These are phyloP conservation scores for Lasiodiplodia sp. DNA, from an alignment of 2,329 filamentous ascomycete genomes.

Conservation along the genomic window DNA sequence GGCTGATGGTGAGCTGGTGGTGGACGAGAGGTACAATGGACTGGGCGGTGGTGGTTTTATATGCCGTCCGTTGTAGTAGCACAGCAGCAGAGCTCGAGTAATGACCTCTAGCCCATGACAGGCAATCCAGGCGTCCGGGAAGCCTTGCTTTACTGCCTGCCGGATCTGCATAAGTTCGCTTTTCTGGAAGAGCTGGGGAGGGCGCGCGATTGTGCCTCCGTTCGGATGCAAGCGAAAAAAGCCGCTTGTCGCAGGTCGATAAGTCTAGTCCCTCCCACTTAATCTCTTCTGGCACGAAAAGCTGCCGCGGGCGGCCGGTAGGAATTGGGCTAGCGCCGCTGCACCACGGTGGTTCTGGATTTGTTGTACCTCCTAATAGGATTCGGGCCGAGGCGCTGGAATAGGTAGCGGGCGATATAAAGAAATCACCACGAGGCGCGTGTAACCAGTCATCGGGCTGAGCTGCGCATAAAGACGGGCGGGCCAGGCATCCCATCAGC, in stretches of 20 bases:
- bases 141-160: conserved; percentile 11
- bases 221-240: conserved; percentile 3
- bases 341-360: background rate
- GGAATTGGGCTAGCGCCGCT: conserved; percentile 2
- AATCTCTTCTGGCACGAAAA: conserved; percentile 9
- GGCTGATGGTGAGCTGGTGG: conserved; percentile 11
- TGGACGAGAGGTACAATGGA: background rate
- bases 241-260: background rate
- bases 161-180: conserved; percentile 15
- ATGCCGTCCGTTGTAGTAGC: background rate
- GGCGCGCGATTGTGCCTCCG: background rate
- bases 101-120: conserved; percentile 1
- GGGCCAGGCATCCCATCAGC: conserved; percentile 15
- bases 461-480: background rate
- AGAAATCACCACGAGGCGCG: conserved; percentile 2
- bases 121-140: conserved; percentile 11
- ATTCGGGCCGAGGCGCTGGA: conserved; percentile 9
- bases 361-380: conserved; percentile 7
- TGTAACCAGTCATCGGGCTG: background rate
- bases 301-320: background rate
- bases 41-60: conserved; percentile 11
- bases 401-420: conserved; percentile 1
- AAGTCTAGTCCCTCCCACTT: conserved; percentile 5
- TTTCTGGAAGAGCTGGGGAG: background rate
- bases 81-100: conserved; percentile 9